phyloP scores from a whole-genome alignment of 306 rosid genomes.

The Pyrus pyrifolia region DNA sequence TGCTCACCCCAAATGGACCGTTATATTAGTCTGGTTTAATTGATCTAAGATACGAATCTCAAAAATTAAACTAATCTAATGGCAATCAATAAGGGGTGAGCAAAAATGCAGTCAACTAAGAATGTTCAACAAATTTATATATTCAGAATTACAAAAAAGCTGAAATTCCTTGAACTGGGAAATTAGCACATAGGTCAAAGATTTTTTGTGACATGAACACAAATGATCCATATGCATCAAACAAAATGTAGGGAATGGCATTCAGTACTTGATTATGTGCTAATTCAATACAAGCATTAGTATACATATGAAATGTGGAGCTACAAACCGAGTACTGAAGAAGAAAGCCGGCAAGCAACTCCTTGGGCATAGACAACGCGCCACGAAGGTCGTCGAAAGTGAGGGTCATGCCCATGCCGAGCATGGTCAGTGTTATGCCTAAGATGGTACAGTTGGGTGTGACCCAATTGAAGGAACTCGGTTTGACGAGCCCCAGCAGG shows the following conservation, averaged over 20 bases:
- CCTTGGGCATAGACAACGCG: conserved; percentile 73
- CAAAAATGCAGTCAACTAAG: too few relatives aligned
- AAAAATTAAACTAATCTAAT: too few relatives aligned
- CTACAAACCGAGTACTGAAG: conserved; percentile 74
- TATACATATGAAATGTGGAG: background rate
- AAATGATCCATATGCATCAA: background rate
- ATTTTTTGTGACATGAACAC: background rate
- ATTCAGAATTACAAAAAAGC: background rate
- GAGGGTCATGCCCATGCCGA: conserved; percentile 96
- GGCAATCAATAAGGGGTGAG: too few relatives aligned
- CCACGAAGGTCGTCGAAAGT: conserved; percentile 74
- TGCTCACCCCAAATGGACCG: too few relatives aligned
- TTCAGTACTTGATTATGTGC: background rate
- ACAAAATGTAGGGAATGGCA: background rate
- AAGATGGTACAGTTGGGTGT: conserved; percentile 45
- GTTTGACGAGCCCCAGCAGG: conserved; percentile 49
- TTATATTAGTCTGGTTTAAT: too few relatives aligned
- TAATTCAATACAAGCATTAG: background rate
- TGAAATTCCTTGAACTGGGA: background rate
- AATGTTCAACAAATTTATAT: too few relatives aligned
- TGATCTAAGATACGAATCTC: too few relatives aligned
- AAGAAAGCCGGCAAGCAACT: conserved; percentile 55
- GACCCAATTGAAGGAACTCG: conserved; percentile 61
- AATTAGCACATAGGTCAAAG: background rate
- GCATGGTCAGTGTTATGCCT: conserved; percentile 62